A percentile compares a stretch with the other conserved stretches of the same genome.
Conservation (phyloP, 2,329 filamentous ascomycete genomes). For the Coleophoma cylindrospora region DNA sequence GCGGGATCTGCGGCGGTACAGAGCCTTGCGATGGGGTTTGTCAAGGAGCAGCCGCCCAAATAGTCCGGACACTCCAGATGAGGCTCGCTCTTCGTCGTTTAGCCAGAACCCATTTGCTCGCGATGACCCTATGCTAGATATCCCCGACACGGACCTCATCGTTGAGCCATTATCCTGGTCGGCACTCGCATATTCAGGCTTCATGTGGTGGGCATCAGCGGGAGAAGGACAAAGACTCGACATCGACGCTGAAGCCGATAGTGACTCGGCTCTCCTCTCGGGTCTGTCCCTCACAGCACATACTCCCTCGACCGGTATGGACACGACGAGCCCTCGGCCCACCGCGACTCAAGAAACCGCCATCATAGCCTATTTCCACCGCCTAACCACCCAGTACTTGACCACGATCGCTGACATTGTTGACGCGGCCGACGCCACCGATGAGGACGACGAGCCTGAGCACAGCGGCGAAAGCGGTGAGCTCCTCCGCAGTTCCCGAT, state of each 20-base stretch:
- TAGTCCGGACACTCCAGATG: slow-evolving; percentile 9
- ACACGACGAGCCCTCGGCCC: slow-evolving; percentile 4
- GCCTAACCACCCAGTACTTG: slow-evolving; percentile 63
- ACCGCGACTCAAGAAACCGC: slow-evolving; percentile 48
- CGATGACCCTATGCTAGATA: slow-evolving; percentile 35
- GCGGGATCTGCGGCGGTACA: slow-evolving; percentile 79
- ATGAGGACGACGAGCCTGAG: slow-evolving; percentile 28
- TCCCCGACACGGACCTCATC: slow-evolving; percentile 45
- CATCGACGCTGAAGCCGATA: slow-evolving; percentile 54
- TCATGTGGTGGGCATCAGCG: slow-evolving; percentile 88
- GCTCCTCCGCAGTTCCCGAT: slow-evolving; percentile 23
- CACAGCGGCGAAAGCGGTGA: too few relatives aligned
- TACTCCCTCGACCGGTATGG: slow-evolving; percentile 26
- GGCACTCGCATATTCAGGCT: slow-evolving; percentile 72
- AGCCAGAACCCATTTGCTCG: slow-evolving; percentile 19
- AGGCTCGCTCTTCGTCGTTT: slow-evolving; percentile 5
- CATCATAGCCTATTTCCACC: slow-evolving; percentile 77
- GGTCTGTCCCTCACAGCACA: slow-evolving; percentile 36
- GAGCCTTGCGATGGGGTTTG: slow-evolving; percentile 61
- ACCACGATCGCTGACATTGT: slow-evolving; percentile 58
- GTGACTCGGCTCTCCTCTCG: slow-evolving; percentile 50
- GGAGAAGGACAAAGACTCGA: slow-evolving; percentile 61
- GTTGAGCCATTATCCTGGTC: slow-evolving; percentile 65
- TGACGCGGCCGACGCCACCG: slow-evolving; percentile 33
- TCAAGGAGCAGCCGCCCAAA: slow-evolving; percentile 27